Base-by-base conservation (phyloP, 2,329 filamentous ascomycete genomes). In the Akanthomyces muscarius region DNA sequence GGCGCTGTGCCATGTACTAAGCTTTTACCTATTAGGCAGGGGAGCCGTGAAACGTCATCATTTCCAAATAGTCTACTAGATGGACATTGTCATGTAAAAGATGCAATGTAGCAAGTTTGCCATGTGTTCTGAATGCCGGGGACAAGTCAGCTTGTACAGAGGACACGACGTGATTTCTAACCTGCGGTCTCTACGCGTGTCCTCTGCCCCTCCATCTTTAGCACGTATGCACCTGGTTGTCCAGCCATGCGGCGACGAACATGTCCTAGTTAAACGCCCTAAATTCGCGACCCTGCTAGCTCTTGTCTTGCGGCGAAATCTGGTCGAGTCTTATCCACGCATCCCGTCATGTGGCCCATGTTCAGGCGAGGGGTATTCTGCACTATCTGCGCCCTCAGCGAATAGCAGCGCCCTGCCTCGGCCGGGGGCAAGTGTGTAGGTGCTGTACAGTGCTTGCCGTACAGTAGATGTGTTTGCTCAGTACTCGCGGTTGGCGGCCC, bases 341-440 rank as follows among this genome's bases (percentile, higher is more conserved):
- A 61, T 61, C 30, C 59, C 59, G 51, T 61, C 59, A 61, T 61
- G 59, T 61, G 59, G 59, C 51, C 58, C 36, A 16, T 52, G 23
- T n/a, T 30, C 28, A 28, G 51, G 47, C 58, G 58, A 61, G 59
- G 59, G 59, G 59, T 61, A 18, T 18, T 28, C 11, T 33, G 30
- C 50, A 61, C 59, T 61, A 45, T 41, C 41, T 18, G 18, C 48
- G 41, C 38, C 13, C 8, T 36, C 58, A 41, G 50, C 59, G 59
- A 61, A 61, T 61, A 25, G 51, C 51, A 48, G 41, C 42, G 50
- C 51, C 30, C 10, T 33, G 8, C 30, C 18, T 25, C 30, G 51
- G 59, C 48, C 41, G 59, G 59, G 58, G 23, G 25, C 5, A 4
- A 16, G 36, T n/a, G 16, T 42, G 25, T 41, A 30, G 3, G 41